These are phyloP conservation scores for Rhazya stricta DNA, from an alignment of 257 asterid genomes.

Conservation along the genomic window DNA sequence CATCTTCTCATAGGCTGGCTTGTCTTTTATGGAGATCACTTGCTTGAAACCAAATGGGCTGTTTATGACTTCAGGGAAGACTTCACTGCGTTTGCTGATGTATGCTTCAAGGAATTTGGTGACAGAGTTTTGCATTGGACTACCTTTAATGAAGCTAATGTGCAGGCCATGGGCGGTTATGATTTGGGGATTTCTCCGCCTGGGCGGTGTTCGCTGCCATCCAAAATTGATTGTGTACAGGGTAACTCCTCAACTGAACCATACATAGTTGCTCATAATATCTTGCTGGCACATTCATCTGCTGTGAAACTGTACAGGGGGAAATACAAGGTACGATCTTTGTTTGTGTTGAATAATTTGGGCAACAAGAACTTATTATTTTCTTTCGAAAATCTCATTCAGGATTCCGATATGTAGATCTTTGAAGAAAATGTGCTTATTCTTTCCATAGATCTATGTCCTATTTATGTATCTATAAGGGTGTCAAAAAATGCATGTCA, in stretches of 20 bases:
- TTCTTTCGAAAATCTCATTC: not conserved
- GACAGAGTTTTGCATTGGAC: slow-evolving; percentile 47
- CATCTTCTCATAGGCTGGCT: not conserved
- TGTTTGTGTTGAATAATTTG: not conserved
- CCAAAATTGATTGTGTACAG: slow-evolving; percentile 5
- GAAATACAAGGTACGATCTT: slow-evolving; percentile 30
- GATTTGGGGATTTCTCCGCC: slow-evolving; percentile 31
- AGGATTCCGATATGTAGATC: not conserved
- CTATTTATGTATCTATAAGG: not conserved
- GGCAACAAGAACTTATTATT: not conserved
- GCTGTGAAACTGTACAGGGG: slow-evolving; percentile 24
- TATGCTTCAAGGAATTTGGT: slow-evolving; percentile 46
- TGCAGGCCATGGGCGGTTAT: slow-evolving; percentile 32
- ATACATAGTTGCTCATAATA: slow-evolving; percentile 34
- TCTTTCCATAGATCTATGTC: not conserved
- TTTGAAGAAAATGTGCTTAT: not conserved
- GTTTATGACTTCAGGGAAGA: slow-evolving; percentile 35
- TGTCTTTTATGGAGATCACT: not conserved
- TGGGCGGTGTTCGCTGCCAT: slow-evolving; percentile 28
- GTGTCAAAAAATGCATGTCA: not conserved
- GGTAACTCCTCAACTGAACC: slow-evolving; percentile 44
- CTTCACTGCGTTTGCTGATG: slow-evolving; percentile 38
- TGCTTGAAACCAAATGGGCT: not conserved
- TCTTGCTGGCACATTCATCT: slow-evolving; percentile 44
- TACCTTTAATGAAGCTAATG: slow-evolving; percentile 40